phyloP scores from a whole-genome alignment of 1,284 basidiomycete genomes.

The Microbotryomycetes sp. region DNA sequence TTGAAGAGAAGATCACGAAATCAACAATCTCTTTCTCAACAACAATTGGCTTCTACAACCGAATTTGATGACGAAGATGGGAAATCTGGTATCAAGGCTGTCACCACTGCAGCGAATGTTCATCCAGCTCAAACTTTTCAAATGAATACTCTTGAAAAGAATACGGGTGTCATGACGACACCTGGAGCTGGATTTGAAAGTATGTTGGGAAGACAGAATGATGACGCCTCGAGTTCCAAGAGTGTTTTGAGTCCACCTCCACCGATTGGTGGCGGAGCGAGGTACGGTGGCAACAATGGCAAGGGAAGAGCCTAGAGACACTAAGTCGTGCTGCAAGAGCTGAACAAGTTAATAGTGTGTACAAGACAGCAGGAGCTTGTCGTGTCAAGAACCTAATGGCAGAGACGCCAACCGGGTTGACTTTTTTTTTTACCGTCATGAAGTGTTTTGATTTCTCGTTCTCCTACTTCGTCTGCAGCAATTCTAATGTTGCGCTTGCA shows the following conservation, averaged over 20 bases:
- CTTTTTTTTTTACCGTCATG: no score
- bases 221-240: background rate
- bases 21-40: background rate
- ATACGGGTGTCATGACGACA: background rate
- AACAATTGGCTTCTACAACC: background rate
- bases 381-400: no score
- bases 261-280: background rate
- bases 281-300: background rate
- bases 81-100: background rate
- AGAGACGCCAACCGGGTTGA: no score
- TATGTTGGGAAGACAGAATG: no score
- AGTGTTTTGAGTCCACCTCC: background rate
- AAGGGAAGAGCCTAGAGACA: background rate
- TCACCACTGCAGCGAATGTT: background rate
- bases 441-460: no score
- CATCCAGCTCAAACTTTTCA: background rate
- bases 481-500: no score
- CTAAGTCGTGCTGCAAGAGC: no score
- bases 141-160: background rate
- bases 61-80: background rate
- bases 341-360: no score
- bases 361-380: no score
- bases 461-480: no score
- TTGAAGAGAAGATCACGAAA: background rate
- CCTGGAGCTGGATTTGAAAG: background rate